Percentiles rank a stretch among this genome's conserved stretches.
These are phyloP conservation scores for Saksenaea vasiformis DNA, from an alignment of 371 early-diverging fungal genomes.

Conservation along the genomic window DNA sequence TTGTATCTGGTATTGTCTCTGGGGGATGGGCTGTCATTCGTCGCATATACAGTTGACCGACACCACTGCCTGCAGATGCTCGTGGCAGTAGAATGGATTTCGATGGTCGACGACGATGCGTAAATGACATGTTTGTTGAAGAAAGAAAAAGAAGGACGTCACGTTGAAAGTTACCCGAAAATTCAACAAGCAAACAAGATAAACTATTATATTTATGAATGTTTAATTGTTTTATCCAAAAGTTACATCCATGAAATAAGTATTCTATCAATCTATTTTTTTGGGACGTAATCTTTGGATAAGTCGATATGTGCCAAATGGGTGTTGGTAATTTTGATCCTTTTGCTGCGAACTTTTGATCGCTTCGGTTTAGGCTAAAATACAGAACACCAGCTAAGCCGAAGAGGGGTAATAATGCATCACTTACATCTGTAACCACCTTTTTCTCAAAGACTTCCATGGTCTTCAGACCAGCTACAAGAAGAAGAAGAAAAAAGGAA, in stretches of 20 bases:
- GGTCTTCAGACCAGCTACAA: slow-evolving; percentile 70
- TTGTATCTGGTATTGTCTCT: slow-evolving; percentile 67
- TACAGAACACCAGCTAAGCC: neutral
- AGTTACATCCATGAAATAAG: neutral
- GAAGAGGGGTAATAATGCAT: neutral
- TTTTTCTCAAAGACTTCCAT: slow-evolving; percentile 77
- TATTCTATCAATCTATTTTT: slow-evolving; percentile 16
- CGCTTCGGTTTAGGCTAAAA: slow-evolving; percentile 57
- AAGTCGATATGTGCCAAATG: slow-evolving; percentile 84
- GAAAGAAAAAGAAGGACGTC: neutral
- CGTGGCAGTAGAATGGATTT: slow-evolving; percentile 25
- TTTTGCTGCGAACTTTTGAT: slow-evolving; percentile 70
- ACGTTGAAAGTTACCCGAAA: neutral
- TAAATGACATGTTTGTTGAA: neutral
- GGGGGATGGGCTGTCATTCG: slow-evolving; percentile 54
- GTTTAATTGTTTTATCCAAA: neutral
- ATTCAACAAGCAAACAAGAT: too few relatives aligned
- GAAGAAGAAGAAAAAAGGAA: neutral
- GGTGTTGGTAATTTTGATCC: slow-evolving; percentile 85
- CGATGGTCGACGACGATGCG: slow-evolving; percentile 29
- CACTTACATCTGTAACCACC: slow-evolving; percentile 52
- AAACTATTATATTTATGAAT: too few relatives aligned
- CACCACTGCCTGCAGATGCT: slow-evolving; percentile 1
- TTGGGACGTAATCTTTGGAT: slow-evolving; percentile 73
- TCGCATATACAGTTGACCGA: slow-evolving; percentile 20